Percentiles rank a stretch among this genome's conserved stretches.
phyloP scores from a whole-genome alignment of 805 yeast genomes.

The Hermanozyma aechmeae region DNA sequence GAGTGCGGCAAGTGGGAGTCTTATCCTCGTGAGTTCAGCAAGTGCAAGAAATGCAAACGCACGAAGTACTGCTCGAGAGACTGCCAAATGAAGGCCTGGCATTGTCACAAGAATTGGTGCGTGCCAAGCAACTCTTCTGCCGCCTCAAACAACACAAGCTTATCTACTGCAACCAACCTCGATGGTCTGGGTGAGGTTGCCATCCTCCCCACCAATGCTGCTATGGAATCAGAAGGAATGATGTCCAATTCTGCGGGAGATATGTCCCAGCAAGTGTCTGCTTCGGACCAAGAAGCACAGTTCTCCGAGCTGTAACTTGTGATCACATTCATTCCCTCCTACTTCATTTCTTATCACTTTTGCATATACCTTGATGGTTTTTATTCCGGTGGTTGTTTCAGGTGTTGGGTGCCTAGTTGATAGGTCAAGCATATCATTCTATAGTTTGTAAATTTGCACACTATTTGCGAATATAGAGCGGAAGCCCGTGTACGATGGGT shows the following conservation, averaged over 20 bases:
- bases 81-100: constrained; percentile 90
- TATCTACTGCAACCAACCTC: constrained; percentile 1
- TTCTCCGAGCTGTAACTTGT: constrained; percentile 1
- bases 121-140: constrained; percentile 35
- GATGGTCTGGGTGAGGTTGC: constrained; percentile 8
- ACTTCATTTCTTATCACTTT: background rate
- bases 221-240: constrained; percentile 9
- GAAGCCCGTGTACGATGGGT: constrained; percentile 85
- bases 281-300: constrained; percentile 7
- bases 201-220: constrained; percentile 6
- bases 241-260: constrained; percentile 5
- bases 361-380: background rate
- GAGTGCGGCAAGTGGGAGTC: constrained; percentile 94
- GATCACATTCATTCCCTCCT: no score
- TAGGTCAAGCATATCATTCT: background rate
- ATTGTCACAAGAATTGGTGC: constrained; percentile 92
- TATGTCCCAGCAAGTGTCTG: constrained; percentile 4
- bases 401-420: background rate
- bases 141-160: constrained; percentile 8
- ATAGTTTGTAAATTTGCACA: background rate
- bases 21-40: constrained; percentile 84
- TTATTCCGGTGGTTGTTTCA: no score
- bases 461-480: no score
- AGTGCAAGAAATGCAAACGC: constrained; percentile 87
- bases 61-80: constrained; percentile 91